Percentiles rank a stretch among this genome's conserved stretches.
Evolutionary conservation across 2,329 filamentous ascomycete species (phyloP).

Genomic region (Exutisphaerella laricina): DNA sequence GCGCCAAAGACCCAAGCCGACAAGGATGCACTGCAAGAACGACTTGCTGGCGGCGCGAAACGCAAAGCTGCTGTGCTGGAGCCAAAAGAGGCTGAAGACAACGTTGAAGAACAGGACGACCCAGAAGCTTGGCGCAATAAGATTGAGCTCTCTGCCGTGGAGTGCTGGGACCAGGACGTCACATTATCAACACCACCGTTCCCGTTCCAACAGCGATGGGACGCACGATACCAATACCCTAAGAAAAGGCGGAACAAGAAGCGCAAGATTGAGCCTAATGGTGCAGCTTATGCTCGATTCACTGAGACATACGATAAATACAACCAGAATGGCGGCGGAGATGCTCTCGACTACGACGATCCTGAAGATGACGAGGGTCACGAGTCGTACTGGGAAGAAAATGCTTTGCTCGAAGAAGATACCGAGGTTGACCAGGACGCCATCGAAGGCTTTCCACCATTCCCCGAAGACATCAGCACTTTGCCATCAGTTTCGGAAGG

Average conservation of each 20-base stretch:
- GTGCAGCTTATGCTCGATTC: conserved; percentile 38
- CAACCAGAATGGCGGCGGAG: conserved; percentile 29
- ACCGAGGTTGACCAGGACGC: conserved; percentile 9
- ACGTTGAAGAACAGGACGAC: conserved; percentile 38
- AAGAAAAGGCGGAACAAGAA: conserved; percentile 47
- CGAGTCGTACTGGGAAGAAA: conserved; percentile 29
- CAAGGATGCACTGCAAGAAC: conserved; percentile 56
- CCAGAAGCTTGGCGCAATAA: conserved; percentile 66
- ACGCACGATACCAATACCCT: conserved; percentile 59
- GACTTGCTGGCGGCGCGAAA: conserved; percentile 36
- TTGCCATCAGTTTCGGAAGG: conserved; percentile 49
- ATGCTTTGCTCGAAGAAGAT: conserved; percentile 21
- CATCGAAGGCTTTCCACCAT: conserved; percentile 54
- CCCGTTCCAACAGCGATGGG: conserved; percentile 81
- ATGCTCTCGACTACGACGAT: conserved; percentile 42
- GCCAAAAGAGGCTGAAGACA: conserved; percentile 6
- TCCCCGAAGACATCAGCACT: conserved; percentile 31
- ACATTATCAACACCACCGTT: conserved; percentile 73
- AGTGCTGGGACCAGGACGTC: conserved; percentile 69
- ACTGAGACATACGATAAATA: conserved; percentile 37
- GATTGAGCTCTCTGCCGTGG: conserved; percentile 71
- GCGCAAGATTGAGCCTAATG: conserved; percentile 42
- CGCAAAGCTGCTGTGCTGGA: conserved; percentile 6
- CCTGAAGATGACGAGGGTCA: conserved; percentile 29
- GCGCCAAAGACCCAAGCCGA: conserved; percentile 64